A percentile compares a stretch with the other conserved stretches of the same genome.
Evolutionary conservation across 345 rosid species (phyloP).

Genomic region (Fremontodendron californicum): DNA sequence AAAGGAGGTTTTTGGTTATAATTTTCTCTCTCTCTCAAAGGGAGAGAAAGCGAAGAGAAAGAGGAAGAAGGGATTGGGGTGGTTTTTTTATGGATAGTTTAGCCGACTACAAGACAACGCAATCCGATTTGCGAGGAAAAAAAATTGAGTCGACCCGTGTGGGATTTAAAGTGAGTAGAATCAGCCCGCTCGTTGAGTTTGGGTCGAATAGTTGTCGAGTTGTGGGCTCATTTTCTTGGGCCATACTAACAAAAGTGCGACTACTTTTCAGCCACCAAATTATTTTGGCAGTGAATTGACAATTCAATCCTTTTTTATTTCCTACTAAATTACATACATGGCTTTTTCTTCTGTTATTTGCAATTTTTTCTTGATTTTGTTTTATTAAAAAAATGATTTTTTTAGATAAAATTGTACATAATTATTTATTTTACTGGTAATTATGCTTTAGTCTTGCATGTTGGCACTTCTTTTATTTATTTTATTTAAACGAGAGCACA

Average conservation of each 20-base stretch:
- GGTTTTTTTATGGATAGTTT: constrained; percentile 28
- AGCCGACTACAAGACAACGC: constrained; percentile 27
- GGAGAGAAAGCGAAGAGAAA: constrained; percentile 3
- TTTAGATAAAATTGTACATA: not conserved
- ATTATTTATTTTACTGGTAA: too few species aligned
- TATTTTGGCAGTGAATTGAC: not conserved
- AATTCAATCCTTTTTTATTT: not conserved
- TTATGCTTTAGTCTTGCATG: too few species aligned
- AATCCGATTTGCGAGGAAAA: constrained; percentile 12
- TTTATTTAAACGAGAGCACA: too few species aligned
- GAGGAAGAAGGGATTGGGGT: constrained; percentile 8
- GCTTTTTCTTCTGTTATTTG: too few species aligned
- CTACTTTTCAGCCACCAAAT: not conserved
- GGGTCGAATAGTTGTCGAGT: not conserved
- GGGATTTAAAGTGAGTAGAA: not conserved
- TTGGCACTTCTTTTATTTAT: too few species aligned
- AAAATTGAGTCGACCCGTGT: constrained; percentile 2
- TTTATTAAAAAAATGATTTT: not conserved
- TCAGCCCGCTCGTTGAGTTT: not conserved
- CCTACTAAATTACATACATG: not conserved
- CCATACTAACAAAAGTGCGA: not conserved
- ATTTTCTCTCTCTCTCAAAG: constrained; percentile 10
- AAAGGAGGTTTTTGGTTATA: not conserved
- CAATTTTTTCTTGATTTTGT: not conserved
- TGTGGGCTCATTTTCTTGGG: not conserved